Percentiles rank a stretch among this genome's conserved stretches.
Evolutionary conservation across 2,329 filamentous ascomycete species (phyloP).

Genomic region (Ramularia collo-cygni): DNA sequence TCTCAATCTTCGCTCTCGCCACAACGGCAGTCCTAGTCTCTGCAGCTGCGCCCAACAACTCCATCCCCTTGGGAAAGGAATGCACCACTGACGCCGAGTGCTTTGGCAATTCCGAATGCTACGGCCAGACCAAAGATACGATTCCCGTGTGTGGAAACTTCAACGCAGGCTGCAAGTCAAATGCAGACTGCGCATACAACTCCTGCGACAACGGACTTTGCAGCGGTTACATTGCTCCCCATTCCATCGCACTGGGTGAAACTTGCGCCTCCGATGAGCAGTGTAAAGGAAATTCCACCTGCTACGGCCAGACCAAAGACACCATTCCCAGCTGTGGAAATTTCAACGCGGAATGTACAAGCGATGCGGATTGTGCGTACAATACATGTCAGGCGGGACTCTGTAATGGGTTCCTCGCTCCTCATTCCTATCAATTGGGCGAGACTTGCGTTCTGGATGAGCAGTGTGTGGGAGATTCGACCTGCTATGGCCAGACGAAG

Average conservation of each 20-base stretch:
- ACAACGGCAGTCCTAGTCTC: too few relatives aligned
- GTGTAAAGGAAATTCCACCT: constrained; percentile 16
- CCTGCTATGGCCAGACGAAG: too few relatives aligned
- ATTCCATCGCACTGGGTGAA: constrained; percentile 15
- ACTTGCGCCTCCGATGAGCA: constrained; percentile 14
- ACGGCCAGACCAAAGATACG: constrained; percentile 4
- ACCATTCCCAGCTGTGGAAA: constrained; percentile 18
- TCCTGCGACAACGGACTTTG: constrained; percentile 13
- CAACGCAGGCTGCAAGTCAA: constrained; percentile 12
- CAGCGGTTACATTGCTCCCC: constrained; percentile 11
- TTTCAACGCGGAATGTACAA: constrained; percentile 20
- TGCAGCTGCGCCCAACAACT: too few relatives aligned
- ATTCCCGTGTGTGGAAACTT: constrained; percentile 13
- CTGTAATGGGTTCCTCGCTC: constrained; percentile 22
- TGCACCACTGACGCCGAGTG: constrained; percentile 12
- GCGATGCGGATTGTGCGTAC: constrained; percentile 19
- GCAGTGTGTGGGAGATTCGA: too few relatives aligned
- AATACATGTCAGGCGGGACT: constrained; percentile 23
- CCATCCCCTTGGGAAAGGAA: constrained; percentile 11
- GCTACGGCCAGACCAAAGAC: constrained; percentile 15
- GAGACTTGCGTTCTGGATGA: too few relatives aligned
- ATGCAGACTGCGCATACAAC: constrained; percentile 6
- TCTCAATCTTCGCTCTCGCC: constrained; percentile 9
- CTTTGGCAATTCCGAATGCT: constrained; percentile 13
- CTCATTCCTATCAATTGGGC: too few relatives aligned